These are phyloP conservation scores for Pseudogymnoascus sp. DNA, from an alignment of 2,329 filamentous ascomycete species.

Conservation along the genomic window DNA sequence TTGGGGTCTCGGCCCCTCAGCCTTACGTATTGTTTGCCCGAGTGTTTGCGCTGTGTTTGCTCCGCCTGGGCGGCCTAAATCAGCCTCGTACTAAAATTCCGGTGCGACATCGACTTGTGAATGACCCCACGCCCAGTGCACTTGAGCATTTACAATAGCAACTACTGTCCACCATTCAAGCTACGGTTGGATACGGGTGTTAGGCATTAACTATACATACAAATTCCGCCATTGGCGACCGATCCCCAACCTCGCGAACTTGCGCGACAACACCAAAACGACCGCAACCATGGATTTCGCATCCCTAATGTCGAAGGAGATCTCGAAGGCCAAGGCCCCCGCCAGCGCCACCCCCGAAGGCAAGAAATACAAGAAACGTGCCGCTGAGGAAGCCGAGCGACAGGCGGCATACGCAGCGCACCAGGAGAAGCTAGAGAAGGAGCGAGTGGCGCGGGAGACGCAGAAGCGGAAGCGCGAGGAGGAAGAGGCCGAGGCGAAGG, in stretches of 20 bases:
- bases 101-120: not conserved
- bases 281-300: constrained; percentile 78
- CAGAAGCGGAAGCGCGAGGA: constrained; percentile 87
- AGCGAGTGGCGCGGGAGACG: constrained; percentile 58
- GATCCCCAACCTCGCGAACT: not conserved
- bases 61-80: not conserved
- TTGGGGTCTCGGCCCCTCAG: constrained; percentile 7
- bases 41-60: constrained; percentile 3
- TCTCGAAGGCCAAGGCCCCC: constrained; percentile 62
- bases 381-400: constrained; percentile 77
- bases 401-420: constrained; percentile 72
- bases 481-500: constrained; percentile 63
- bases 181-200: not conserved
- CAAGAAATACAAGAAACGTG: constrained; percentile 77
- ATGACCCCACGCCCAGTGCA: not conserved
- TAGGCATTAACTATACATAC: not conserved
- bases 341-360: constrained; percentile 25
- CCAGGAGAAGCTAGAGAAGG: constrained; percentile 63
- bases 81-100: constrained; percentile 6
- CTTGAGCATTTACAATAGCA: constrained; percentile 8
- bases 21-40: not conserved
- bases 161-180: not conserved
- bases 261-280: not conserved
- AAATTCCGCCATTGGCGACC: not conserved
- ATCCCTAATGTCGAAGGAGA: constrained; percentile 84